phyloP scores from a whole-genome alignment of 1,284 basidiomycete genomes.

The Filobasidium uniguttulatum region DNA sequence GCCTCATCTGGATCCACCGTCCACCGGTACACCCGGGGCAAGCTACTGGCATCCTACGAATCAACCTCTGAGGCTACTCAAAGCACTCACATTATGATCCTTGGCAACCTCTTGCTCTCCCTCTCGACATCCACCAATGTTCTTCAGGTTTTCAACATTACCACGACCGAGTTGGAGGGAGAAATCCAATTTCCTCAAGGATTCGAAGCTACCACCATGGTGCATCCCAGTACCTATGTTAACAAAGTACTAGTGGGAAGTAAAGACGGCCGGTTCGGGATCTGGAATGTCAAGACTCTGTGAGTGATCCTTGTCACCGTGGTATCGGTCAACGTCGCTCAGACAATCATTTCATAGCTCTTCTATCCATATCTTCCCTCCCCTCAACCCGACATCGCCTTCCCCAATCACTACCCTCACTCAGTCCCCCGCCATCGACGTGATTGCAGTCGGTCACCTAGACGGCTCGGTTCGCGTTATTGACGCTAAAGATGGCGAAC shows the following conservation, averaged over 20 bases:
- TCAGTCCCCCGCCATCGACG: conserved; percentile 92
- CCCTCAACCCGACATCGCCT: conserved; percentile 26
- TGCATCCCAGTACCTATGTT: conserved; percentile 92
- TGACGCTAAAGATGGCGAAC: conserved; percentile 79
- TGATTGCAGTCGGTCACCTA: conserved; percentile 77
- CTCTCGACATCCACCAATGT: conserved; percentile 33
- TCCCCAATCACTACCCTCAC: conserved; percentile 59
- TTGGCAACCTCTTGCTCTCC: conserved; percentile 65
- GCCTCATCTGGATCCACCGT: conserved; percentile 55
- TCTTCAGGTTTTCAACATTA: not conserved
- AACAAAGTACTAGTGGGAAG: conserved; percentile 88
- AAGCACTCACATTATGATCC: conserved; percentile 47
- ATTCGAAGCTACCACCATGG: conserved; percentile 68
- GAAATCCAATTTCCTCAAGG: conserved; percentile 45
- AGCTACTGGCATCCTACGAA: conserved; percentile 43
- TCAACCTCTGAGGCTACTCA: conserved; percentile 32
- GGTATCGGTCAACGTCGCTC: not conserved
- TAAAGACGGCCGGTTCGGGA: conserved; percentile 63
- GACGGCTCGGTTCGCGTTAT: conserved; percentile 79
- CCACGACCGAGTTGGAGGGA: conserved; percentile 42
- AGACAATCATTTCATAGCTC: conserved; percentile 25
- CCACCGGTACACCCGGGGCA: conserved; percentile 72
- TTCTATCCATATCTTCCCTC: conserved; percentile 40
- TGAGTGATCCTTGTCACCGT: conserved; percentile 35
- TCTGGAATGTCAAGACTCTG: conserved; percentile 90